A percentile compares a stretch with the other conserved stretches of the same genome.
Conservation (phyloP, 169 alveolate species). For the Cardiosporidium cionae region DNA sequence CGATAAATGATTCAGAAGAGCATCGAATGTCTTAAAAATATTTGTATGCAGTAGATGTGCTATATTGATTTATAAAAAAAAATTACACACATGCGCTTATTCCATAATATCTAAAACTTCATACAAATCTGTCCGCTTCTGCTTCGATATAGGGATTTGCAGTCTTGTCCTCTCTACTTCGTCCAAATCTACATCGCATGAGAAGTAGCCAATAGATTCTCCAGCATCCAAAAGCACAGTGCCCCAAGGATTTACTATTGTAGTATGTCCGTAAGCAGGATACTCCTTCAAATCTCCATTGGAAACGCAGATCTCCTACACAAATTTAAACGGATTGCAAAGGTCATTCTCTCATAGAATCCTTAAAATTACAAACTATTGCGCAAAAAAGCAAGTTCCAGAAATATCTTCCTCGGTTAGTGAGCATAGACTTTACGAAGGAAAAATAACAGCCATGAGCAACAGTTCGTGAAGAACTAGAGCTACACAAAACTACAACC, state of each 20-base stretch:
- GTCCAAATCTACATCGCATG: neutral
- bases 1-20: too few species aligned
- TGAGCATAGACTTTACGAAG: too few species aligned
- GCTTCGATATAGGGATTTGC: constrained; percentile 5
- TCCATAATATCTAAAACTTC: neutral
- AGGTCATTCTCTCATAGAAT: neutral
- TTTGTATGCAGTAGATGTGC: too few species aligned
- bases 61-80: too few species aligned
- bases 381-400: too few species aligned
- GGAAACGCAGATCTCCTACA: neutral
- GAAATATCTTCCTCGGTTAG: too few species aligned
- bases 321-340: neutral
- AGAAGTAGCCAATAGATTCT: neutral
- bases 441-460: too few species aligned
- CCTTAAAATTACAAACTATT: too few species aligned
- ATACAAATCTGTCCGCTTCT: constrained; percentile 2
- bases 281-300: constrained; percentile 52
- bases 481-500: too few species aligned
- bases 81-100: too few species aligned
- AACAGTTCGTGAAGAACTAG: too few species aligned
- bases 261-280: constrained; percentile 61
- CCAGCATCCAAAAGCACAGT: constrained; percentile 36
- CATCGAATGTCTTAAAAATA: too few species aligned
- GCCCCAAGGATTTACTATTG: constrained; percentile 66
- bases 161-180: neutral